Percentiles rank a stretch among this genome's conserved stretches.
Evolutionary conservation across 768 basidiomycete species (phyloP).

Genomic region (Trametes coccinea): DNA sequence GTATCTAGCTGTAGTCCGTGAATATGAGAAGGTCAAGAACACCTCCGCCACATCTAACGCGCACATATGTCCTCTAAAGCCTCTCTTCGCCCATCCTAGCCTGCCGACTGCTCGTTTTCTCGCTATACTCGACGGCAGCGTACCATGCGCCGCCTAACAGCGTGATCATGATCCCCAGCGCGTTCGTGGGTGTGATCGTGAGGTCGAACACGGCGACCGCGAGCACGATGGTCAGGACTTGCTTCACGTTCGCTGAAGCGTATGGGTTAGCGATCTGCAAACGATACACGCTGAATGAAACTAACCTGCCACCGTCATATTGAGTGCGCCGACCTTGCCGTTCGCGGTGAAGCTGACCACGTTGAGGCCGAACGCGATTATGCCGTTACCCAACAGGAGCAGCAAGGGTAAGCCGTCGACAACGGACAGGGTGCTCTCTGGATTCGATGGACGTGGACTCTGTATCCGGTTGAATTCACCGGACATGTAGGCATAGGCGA

Average conservation of each 20-base stretch:
- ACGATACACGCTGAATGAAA: constrained; percentile 9
- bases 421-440: background rate
- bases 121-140: constrained; percentile 56
- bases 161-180: constrained; percentile 80
- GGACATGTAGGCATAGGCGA: constrained; percentile 69
- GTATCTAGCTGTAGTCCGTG: constrained; percentile 4
- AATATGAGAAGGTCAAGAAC: background rate
- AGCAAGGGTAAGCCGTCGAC: constrained; percentile 36
- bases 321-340: constrained; percentile 82
- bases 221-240: constrained; percentile 84
- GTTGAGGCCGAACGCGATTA: constrained; percentile 90
- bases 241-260: constrained; percentile 84
- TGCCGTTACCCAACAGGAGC: constrained; percentile 74
- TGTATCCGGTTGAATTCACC: constrained; percentile 75
- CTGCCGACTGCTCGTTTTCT: constrained; percentile 17
- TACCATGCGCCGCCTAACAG: constrained; percentile 86
- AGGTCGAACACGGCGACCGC: constrained; percentile 85
- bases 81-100: background rate
- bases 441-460: background rate
- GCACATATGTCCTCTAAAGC: background rate
- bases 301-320: constrained; percentile 88
- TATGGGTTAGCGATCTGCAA: background rate
- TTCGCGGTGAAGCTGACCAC: constrained; percentile 97
- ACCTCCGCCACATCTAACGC: background rate
- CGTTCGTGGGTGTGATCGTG: constrained; percentile 77